These are phyloP conservation scores for Leptosphaerulina australis DNA, from an alignment of 2,329 filamentous ascomycete species.

Conservation along the genomic window DNA sequence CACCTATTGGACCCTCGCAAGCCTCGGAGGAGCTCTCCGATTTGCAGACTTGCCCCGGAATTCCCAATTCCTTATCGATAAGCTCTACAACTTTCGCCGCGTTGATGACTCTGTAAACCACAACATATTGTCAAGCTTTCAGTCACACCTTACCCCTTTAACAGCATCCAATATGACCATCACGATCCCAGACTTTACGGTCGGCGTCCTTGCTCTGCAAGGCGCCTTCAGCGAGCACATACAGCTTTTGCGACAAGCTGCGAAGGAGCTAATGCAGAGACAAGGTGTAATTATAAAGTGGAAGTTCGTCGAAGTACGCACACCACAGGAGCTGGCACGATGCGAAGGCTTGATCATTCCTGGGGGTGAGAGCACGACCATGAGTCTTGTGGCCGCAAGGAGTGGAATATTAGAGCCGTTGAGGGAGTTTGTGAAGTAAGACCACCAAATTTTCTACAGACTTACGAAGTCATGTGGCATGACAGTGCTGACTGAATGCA, in stretches of 20 bases:
- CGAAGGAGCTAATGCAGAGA: conserved; percentile 53
- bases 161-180: conserved; percentile 32
- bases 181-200: conserved; percentile 50
- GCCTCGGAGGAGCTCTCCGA: conserved; percentile 6
- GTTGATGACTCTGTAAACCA: conserved; percentile 12
- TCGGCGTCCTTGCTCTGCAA: conserved; percentile 78
- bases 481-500: conserved; percentile 10
- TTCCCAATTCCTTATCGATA: conserved; percentile 17
- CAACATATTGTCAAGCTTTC: background rate
- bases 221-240: conserved; percentile 93
- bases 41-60: conserved; percentile 10
- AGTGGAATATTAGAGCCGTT: conserved; percentile 83
- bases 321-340: conserved; percentile 67
- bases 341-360: conserved; percentile 90
- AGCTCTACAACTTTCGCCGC: conserved; percentile 11
- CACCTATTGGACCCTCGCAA: conserved; percentile 1
- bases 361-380: conserved; percentile 93
- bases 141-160: background rate
- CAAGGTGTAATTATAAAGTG: conserved; percentile 51
- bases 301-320: conserved; percentile 80
- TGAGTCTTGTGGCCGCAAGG: conserved; percentile 83
- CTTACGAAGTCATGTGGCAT: background rate
- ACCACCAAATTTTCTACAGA: conserved; percentile 28
- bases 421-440: conserved; percentile 87
- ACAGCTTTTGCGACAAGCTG: conserved; percentile 72